Base-by-base conservation (phyloP, 1,284 basidiomycete species). In the Ustilago cynodontis region DNA sequence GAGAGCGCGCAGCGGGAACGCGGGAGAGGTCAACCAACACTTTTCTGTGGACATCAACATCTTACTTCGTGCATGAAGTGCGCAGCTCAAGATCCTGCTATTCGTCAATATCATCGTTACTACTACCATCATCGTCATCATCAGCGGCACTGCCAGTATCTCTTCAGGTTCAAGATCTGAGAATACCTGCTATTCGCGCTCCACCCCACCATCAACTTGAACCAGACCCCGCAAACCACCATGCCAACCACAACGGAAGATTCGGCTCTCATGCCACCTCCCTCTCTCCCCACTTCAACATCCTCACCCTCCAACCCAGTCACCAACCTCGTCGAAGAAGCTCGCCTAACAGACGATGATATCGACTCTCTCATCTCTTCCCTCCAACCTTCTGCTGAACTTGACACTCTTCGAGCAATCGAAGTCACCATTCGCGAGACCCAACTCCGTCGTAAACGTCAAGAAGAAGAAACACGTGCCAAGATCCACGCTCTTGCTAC, bases 351-450 rank as follows among this genome's bases (percentile, higher is more conserved):
- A 11, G 74, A 77, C 57, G 74, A 65, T 16, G 74, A 77, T 52
- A 72, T 77, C n/a, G 66, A 72, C 37, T 59, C 63, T 3, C 60
- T 77, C 47, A 72, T 77, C 57, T 37, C 59, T 37, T 72, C 74
- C 9, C 70, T 77, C 4, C 62, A 60, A 20, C 74, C 74, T 4
- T 65, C 71, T 14, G 54, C 65, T 5, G 75, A 78, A 37, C 64
- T 78, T 3, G 71, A 73, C 59, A 68, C 66, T 45, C 61, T 78
- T 2, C 64, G 71, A 0, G 26, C 65, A 1, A 78, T 78, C 59
- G 75, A 78, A 52, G 64, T 65, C 24, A 70, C 66, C 29, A 73
- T 78, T 51, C 66, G 67, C n/a, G 75, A 78, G 49, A 71, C 75
- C 3, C 66, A 73, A 20, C 5, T 47, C 1, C 63, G 75, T 2